A percentile compares a stretch with the other conserved stretches of the same genome.
phyloP scores from a whole-genome alignment of 345 rosid genomes.

The Eucalyptus cloeziana region DNA sequence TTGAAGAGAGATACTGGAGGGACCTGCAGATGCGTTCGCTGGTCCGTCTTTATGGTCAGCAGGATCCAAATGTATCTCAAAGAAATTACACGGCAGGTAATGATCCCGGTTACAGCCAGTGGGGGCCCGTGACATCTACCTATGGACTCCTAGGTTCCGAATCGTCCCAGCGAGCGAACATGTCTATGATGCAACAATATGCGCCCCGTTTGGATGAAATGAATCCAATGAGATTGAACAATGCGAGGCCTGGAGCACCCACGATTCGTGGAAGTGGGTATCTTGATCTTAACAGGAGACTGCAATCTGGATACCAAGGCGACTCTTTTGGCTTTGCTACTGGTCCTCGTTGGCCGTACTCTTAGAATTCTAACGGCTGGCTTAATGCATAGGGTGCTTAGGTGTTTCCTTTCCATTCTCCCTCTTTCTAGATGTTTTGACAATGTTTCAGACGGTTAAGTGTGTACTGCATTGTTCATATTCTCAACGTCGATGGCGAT shows the following conservation, averaged over 20 bases:
- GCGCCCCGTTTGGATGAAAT: conserved; percentile 43
- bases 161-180: conserved; percentile 12
- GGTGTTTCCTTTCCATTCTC: not conserved
- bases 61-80: not conserved
- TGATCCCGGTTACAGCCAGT: conserved; percentile 5
- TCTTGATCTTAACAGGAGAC: conserved; percentile 2
- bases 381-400: conserved; percentile 30
- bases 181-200: conserved; percentile 41
- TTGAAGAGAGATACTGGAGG: not conserved
- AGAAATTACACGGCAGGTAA: conserved; percentile 10
- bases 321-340: conserved; percentile 25
- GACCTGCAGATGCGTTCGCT: conserved; percentile 3
- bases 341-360: conserved; percentile 22
- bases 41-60: conserved; percentile 11
- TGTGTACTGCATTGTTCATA: not conserved
- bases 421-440: not conserved
- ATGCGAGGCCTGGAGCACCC: conserved; percentile 16
- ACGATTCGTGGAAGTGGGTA: not conserved
- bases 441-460: not conserved
- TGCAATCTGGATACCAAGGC: not conserved
- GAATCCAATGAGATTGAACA: conserved; percentile 25
- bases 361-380: conserved; percentile 45
- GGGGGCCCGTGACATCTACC: conserved; percentile 15
- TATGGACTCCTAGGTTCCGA: conserved; percentile 4
- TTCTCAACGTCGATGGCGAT: not conserved